These are phyloP conservation scores for Cantharellus anzutake DNA, from an alignment of 768 basidiomycete genomes.

Conservation along the genomic window DNA sequence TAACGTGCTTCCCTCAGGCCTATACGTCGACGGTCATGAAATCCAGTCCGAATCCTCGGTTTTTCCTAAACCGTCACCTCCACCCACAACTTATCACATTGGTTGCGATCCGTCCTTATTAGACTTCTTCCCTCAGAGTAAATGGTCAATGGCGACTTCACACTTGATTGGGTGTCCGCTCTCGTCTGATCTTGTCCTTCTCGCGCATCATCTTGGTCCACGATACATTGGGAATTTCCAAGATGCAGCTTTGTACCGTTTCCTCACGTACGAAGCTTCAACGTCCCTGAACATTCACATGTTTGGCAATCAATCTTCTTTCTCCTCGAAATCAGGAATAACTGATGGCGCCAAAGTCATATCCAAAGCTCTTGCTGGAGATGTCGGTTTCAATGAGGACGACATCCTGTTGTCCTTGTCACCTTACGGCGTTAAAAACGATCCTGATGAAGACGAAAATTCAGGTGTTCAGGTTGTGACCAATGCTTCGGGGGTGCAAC, in stretches of 20 bases:
- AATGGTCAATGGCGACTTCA: slow-evolving; percentile 7
- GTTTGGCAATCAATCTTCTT: slow-evolving; percentile 9
- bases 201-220: slow-evolving; percentile 69
- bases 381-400: slow-evolving; percentile 10
- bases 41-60: slow-evolving; percentile 40
- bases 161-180: slow-evolving; percentile 10
- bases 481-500: neutral
- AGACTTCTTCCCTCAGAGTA: neutral
- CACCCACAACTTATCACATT: slow-evolving; percentile 28
- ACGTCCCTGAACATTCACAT: slow-evolving; percentile 72
- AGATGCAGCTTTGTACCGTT: slow-evolving; percentile 40
- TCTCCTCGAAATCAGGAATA: slow-evolving; percentile 13
- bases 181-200: slow-evolving; percentile 43
- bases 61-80: slow-evolving; percentile 33
- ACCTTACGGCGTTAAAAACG: slow-evolving; percentile 4
- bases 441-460: neutral
- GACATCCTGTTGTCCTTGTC: slow-evolving; percentile 10
- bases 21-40: slow-evolving; percentile 58
- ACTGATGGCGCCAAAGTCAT: slow-evolving; percentile 21
- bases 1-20: slow-evolving; percentile 12
- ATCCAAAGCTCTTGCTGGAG: slow-evolving; percentile 29
- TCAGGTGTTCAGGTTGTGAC: neutral
- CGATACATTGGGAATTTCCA: slow-evolving; percentile 62
- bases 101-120: slow-evolving; percentile 26
- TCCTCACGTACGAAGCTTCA: slow-evolving; percentile 70